Evolutionary conservation across 2,329 filamentous ascomycete genomes (phyloP).

Genomic region (Aspergillus alliaceus): DNA sequence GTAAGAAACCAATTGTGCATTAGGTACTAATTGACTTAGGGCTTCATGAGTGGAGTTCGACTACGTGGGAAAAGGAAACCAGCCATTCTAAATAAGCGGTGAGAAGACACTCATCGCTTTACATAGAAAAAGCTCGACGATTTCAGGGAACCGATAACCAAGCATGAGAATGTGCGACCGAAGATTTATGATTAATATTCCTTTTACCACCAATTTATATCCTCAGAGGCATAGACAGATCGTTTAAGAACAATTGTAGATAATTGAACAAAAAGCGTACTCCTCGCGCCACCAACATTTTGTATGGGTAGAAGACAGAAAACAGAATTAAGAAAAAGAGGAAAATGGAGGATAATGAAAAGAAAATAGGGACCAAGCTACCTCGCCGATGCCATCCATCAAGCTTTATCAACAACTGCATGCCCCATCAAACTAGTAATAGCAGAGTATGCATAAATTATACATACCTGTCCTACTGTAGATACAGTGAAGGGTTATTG

Average conservation of each 20-base stretch:
- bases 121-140: not conserved
- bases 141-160: too few relatives aligned
- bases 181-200: not conserved
- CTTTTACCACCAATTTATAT: conserved; percentile 5
- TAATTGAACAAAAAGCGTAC: conserved; percentile 17
- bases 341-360: not conserved
- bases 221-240: not conserved
- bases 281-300: conserved; percentile 20
- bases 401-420: conserved; percentile 3
- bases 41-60: not conserved
- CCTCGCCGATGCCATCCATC: not conserved
- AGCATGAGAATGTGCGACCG: not conserved
- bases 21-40: not conserved
- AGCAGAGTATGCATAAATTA: conserved; percentile 8
- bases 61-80: not conserved
- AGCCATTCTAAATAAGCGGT: conserved; percentile 8
- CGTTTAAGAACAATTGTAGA: conserved; percentile 3
- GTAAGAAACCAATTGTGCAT: not conserved
- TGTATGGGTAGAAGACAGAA: conserved; percentile 14
- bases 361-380: not conserved
- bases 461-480: conserved; percentile 8
- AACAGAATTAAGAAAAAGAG: conserved; percentile 20
- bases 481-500: conserved; percentile 5
- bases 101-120: not conserved
- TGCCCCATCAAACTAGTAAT: conserved; percentile 8